Percentiles rank a stretch among this genome's conserved stretches.
These are phyloP conservation scores for Chenopodium suecicum DNA, from an alignment of 148 eudicot species.

Conservation along the genomic window DNA sequence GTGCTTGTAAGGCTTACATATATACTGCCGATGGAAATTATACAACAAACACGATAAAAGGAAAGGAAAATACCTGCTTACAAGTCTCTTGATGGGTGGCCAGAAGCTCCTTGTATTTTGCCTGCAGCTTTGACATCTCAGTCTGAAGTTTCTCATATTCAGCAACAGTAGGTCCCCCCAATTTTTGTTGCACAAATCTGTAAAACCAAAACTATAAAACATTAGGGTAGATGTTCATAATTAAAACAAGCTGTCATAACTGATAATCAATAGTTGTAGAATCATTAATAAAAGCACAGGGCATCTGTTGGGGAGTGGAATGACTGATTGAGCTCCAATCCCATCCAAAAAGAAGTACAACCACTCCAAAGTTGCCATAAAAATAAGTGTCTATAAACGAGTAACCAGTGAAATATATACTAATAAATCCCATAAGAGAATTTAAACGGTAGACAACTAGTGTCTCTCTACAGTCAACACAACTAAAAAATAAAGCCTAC, in stretches of 20 bases:
- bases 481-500: neutral
- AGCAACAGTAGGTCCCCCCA: constrained; percentile 75
- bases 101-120: constrained; percentile 60
- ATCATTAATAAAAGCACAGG: too few relatives aligned
- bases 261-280: too few relatives aligned
- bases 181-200: constrained; percentile 88
- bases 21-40: neutral
- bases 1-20: too few relatives aligned
- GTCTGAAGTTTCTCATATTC: constrained; percentile 82
- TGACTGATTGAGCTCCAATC: too few relatives aligned
- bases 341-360: too few relatives aligned
- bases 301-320: too few relatives aligned
- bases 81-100: constrained; percentile 68
- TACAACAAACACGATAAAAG: too few relatives aligned
- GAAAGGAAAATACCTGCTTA: constrained; percentile 47
- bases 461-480: too few relatives aligned
- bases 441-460: neutral
- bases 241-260: too few relatives aligned
- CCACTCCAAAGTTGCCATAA: too few relatives aligned
- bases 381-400: too few relatives aligned
- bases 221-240: neutral
- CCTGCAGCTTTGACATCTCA: constrained; percentile 63
- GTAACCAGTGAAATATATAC: too few relatives aligned
- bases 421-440: neutral
- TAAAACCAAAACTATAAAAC: neutral